A percentile compares a stretch with the other conserved stretches of the same genome.
These are phyloP conservation scores for Solanum corneliomulleri DNA, from an alignment of 257 asterid species.

Conservation along the genomic window DNA sequence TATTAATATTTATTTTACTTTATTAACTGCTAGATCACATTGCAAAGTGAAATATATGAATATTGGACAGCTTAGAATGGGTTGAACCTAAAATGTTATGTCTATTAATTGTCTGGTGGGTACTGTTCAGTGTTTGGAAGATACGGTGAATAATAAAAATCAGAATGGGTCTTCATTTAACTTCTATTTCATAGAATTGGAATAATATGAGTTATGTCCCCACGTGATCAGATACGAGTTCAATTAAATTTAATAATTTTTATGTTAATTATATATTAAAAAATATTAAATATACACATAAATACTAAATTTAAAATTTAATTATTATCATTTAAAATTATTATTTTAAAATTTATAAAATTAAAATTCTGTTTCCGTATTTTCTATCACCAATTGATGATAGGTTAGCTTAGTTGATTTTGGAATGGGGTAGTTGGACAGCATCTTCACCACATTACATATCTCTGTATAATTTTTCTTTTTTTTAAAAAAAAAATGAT, in stretches of 20 bases:
- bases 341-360: not conserved
- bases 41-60: not conserved
- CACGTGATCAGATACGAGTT: not conserved
- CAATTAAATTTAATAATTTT: not conserved
- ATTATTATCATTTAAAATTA: not conserved
- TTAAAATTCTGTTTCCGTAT: not conserved
- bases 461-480: not conserved
- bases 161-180: not conserved
- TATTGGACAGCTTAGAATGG: not conserved
- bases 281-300: not conserved
- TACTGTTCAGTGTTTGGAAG: not conserved
- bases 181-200: not conserved
- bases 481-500: slow-evolving; percentile 1
- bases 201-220: not conserved
- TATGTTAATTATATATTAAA: not conserved
- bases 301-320: not conserved
- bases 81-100: not conserved
- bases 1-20: not conserved
- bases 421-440: slow-evolving; percentile 16
- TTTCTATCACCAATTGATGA: too few relatives aligned
- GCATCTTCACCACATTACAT: not conserved
- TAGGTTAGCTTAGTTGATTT: slow-evolving; percentile 15
- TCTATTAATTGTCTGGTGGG: not conserved
- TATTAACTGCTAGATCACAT: not conserved
- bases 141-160: not conserved